Evolutionary conservation across 2,329 filamentous ascomycete species (phyloP), one percentile per base, ranked within the genome.

Genomic region (Alternaria arborescens): DNA sequence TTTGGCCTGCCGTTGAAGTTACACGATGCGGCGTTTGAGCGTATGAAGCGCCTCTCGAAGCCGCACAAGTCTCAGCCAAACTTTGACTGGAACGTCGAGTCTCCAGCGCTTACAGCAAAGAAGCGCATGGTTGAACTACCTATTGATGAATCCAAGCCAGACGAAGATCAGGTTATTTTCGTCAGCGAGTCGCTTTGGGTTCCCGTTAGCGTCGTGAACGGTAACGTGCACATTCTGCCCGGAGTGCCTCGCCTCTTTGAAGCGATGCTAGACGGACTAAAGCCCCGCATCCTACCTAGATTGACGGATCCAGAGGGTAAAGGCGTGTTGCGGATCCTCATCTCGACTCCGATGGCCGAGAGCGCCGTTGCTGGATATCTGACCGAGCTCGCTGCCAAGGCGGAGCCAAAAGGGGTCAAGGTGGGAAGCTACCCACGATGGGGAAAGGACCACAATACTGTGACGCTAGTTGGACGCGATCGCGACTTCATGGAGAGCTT

Each of bases 351-450:
- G 28, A 78, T 97, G 79, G 84, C 91, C 0, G 95, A 99, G 83
- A 97, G 93, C 78, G 86, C 86, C 18, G 88, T 97, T 32, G 94
- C 95, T 12, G 87, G 84, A 18, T 97, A 92, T 76, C 82, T 99
- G 72, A 94, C 93, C 1, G 86, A 92, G 66, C 82, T 98, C 64
- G 92, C 94, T 5, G 85, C 82, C 28, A 87, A 87, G 77, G 91
- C 94, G 22, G 90, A 88, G 76, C 82, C 88, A 1, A 88, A 86
- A 72, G 93, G 93, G 3, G 86, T 98, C 72, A 98, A 98, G 81
- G 93, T 98, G 16, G 95, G 95, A 47, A 97, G 92, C 79, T 98
- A 99, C 79, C 95, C 95, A 36, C 85, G 93, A 56, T 97, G 94
- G 93, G 92, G 91, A 5, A 94, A 92, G 84, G 88, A 88, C 72